Conservation (phyloP, 2,329 filamentous ascomycete species). For the Hypoxylon rubiginosum region DNA sequence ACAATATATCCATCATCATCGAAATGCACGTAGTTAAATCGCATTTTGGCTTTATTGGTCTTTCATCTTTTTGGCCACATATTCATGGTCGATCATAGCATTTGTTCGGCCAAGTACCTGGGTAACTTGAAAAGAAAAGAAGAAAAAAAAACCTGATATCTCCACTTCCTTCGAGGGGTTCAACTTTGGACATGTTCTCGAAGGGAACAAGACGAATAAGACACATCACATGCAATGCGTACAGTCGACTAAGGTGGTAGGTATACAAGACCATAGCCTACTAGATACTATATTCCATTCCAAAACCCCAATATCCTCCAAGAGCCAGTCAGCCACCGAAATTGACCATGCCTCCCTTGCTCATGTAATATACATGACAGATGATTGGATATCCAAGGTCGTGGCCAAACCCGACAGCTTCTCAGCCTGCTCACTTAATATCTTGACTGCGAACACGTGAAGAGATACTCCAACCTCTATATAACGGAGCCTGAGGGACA, state of each 20-base stretch:
- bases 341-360: conserved; percentile 32
- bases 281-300: conserved; percentile 11
- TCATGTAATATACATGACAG: conserved; percentile 17
- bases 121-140: neutral
- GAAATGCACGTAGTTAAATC: neutral
- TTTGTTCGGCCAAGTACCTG: conserved; percentile 3
- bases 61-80: neutral
- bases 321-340: conserved; percentile 30
- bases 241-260: neutral
- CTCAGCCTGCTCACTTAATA: conserved; percentile 22
- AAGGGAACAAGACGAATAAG: conserved; percentile 9
- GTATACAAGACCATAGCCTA: conserved; percentile 16
- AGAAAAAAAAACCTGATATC: conserved; percentile 1
- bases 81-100: neutral
- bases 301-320: conserved; percentile 16
- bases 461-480: conserved; percentile 36
- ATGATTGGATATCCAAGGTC: conserved; percentile 23
- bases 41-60: neutral
- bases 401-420: conserved; percentile 25
- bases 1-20: neutral
- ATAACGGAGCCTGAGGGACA: conserved; percentile 27
- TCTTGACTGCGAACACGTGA: conserved; percentile 21
- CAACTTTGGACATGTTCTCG: conserved; percentile 3
- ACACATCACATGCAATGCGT: conserved; percentile 11
- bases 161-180: conserved; percentile 6